These are phyloP conservation scores for Fusarium gaditjirri DNA, from an alignment of 2,329 filamentous ascomycete genomes.

Conservation along the genomic window DNA sequence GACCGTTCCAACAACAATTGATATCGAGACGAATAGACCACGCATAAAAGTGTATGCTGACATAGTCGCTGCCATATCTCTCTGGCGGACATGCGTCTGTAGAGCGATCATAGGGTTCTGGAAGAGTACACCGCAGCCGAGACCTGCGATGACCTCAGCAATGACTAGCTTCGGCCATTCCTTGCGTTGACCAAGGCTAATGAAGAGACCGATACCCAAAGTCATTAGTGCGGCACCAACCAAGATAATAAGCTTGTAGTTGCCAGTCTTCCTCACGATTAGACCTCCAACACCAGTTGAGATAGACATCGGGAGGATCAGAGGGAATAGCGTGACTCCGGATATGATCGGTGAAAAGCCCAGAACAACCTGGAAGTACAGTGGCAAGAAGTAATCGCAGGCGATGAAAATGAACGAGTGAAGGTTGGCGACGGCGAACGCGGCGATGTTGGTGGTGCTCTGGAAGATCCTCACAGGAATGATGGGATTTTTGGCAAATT, in stretches of 20 bases:
- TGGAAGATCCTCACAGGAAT: slow-evolving; percentile 80
- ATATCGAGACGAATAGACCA: slow-evolving; percentile 73
- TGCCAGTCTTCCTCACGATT: slow-evolving; percentile 70
- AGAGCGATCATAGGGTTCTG: slow-evolving; percentile 76
- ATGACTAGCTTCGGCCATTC: slow-evolving; percentile 66
- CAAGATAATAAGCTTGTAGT: slow-evolving; percentile 69
- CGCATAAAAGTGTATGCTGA: slow-evolving; percentile 74
- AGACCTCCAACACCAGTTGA: slow-evolving; percentile 67
- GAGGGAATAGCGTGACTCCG: slow-evolving; percentile 79
- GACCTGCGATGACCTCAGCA: slow-evolving; percentile 70
- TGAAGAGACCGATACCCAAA: slow-evolving; percentile 71
- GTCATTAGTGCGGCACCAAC: slow-evolving; percentile 67
- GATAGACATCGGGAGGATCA: slow-evolving; percentile 73
- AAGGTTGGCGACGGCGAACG: slow-evolving; percentile 73
- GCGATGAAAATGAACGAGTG: slow-evolving; percentile 83
- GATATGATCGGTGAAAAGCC: slow-evolving; percentile 74
- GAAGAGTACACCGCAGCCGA: slow-evolving; percentile 74
- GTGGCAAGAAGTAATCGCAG: slow-evolving; percentile 79
- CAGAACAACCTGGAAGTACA: slow-evolving; percentile 84
- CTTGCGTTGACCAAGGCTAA: slow-evolving; percentile 64
- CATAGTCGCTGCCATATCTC: slow-evolving; percentile 73
- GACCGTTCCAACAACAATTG: slow-evolving; percentile 77
- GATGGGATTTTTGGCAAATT: slow-evolving; percentile 78
- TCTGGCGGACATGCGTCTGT: slow-evolving; percentile 69
- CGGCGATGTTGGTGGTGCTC: slow-evolving; percentile 71